Evolutionary conservation across 208 protist species (phyloP), one percentile per base, ranked within the genome.

Genomic region (Wallacemonas sp.): DNA sequence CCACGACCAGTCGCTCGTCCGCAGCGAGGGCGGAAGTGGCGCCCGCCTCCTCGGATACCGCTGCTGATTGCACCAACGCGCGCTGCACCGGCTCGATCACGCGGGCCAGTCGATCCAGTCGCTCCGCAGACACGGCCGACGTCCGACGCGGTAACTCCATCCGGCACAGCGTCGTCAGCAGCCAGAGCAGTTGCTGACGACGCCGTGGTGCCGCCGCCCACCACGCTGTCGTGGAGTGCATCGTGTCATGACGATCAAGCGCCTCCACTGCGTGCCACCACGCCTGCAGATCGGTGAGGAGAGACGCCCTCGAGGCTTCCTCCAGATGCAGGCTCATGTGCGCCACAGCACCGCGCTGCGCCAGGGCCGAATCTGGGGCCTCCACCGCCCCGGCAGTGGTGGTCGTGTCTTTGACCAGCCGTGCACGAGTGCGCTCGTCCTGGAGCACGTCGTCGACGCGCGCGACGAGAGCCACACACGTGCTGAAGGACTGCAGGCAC

Each of bases 1-100:
- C 52, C n/a, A 41, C 31, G n/a, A 59, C 52, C 7, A 59, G 52
- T 4, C 31, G 52, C 52, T 59, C 52, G 20, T 59, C 52, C 52
- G 52, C 8, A 22, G 44, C 44, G 16, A 49, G 11, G 20, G 12
- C 20, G 18, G 44, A 14, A 7, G 14, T 16, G 10, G 36, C 36
- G 10, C 14, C 36, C 8, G 4, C 42, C 16, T 22, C 7, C 10
- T 48, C 42, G 42, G 10, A 7, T 8, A 22, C 10, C 11, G 5
- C 11, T 8, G n/a, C n/a, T 14, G n/a, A 22, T 22, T 32, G 25
- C 25, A 33, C 25, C 52, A 59, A 3, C 10, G 52, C 52, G 16
- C 52, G 52, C 32, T 59, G 52, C 10, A 59, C 4, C 3, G 52
- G 31, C 52, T 33, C 31, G 29, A 59, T 29, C 11, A 59, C 20